These are phyloP conservation scores for Colletotrichum melonis DNA, from an alignment of 2,329 filamentous ascomycete species.

Conservation along the genomic window DNA sequence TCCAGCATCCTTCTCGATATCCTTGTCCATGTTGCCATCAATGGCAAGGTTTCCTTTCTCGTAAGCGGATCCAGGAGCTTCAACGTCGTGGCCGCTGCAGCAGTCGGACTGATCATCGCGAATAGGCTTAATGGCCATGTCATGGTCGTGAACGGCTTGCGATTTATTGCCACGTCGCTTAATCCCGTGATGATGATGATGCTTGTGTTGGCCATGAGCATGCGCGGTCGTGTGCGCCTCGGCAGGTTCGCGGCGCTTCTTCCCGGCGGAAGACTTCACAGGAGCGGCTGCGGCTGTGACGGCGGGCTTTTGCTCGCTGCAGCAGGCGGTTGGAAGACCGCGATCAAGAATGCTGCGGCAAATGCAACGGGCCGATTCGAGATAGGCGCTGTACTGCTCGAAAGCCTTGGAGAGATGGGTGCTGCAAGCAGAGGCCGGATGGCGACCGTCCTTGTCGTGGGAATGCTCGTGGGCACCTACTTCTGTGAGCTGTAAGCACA, in stretches of 20 bases:
- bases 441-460: slow-evolving; percentile 43
- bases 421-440: slow-evolving; percentile 43
- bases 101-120: slow-evolving; percentile 20
- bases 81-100: slow-evolving; percentile 19
- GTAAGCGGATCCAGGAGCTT: neutral
- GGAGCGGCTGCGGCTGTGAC: slow-evolving; percentile 9
- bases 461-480: slow-evolving; percentile 39
- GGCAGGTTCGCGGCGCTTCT: neutral
- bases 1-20: slow-evolving; percentile 42
- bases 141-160: slow-evolving; percentile 8
- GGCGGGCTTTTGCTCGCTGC: slow-evolving; percentile 33
- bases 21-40: slow-evolving; percentile 11
- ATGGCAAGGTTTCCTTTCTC: neutral
- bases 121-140: slow-evolving; percentile 19
- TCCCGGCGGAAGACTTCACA: neutral
- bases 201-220: slow-evolving; percentile 35
- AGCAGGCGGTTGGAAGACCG: slow-evolving; percentile 43
- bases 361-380: slow-evolving; percentile 51
- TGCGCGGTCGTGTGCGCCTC: slow-evolving; percentile 27
- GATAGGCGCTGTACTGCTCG: slow-evolving; percentile 47
- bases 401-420: slow-evolving; percentile 47
- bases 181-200: slow-evolving; percentile 36
- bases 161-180: slow-evolving; percentile 38
- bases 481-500: neutral
- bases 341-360: slow-evolving; percentile 47